Evolutionary conservation across 805 yeast genomes (phyloP), one percentile per base, ranked within the genome.

Genomic region (Metschnikowia cerradonensis): DNA sequence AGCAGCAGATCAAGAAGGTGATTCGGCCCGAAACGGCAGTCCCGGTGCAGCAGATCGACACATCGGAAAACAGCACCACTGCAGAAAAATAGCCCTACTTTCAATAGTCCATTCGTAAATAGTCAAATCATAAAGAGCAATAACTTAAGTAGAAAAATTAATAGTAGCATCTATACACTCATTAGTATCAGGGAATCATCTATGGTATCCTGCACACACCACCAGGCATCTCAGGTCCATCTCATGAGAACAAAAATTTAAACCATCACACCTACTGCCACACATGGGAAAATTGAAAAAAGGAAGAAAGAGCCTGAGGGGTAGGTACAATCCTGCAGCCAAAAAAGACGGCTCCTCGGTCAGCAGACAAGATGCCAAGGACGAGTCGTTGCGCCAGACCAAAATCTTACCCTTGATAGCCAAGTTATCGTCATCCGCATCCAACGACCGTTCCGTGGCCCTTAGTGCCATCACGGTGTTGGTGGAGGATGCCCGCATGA

Each of bases 381-480:
- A 80, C 58, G 82, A 78, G 43, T 62, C 61, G 15, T 60, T 78
- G 17, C 73, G 80, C 44, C 74, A 73, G 53, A 80, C 78, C 51
- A 85, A 81, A 60, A 79, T 90, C 52, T 63, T 80, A 32, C 94
- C 96, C 1, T 69, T 91, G 55, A 71, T 90, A 19, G 75, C 78
- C 49, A 82, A 88, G 59, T 70, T 91, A 50, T 70, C 78, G 47
- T 79, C 90, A 3, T 67, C 81, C 1, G 73, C 81, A 6, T 80
- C 88, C 2, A 84, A 84, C 61, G 97, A 91, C 52, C 77, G 89
- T 52, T 76, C 87, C 0, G 81, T 86, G 81, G 92, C 96, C 1
- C 66, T 90, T 19, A 80, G 84, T 10, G 84, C 94, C 3, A 81
- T 90, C 39, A 76, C 84, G 15, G 81, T 86, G 0, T 67, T 91